Evolutionary conservation across 495 filamentous ascomycete genomes (phyloP).

Genomic region (Parathielavia appendiculata): DNA sequence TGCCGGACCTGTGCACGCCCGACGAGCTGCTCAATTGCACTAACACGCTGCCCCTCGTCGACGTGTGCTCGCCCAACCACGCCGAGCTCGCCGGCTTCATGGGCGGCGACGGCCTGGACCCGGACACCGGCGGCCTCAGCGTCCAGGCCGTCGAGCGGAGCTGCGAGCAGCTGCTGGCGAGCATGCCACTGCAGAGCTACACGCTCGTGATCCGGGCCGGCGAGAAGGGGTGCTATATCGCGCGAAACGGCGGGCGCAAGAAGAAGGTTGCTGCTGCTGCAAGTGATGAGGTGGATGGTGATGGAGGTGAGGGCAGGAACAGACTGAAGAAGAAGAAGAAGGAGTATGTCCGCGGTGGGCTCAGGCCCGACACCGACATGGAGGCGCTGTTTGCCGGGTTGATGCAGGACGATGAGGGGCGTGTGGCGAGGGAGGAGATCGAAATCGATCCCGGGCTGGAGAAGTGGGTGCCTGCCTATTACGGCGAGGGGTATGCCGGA

Average conservation of each 20-base stretch:
- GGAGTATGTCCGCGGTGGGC: conserved; percentile 40
- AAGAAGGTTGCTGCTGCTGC: conserved; percentile 29
- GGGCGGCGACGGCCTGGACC: conserved; percentile 47
- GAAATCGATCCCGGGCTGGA: conserved; percentile 51
- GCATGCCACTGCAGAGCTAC: conserved; percentile 51
- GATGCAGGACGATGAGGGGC: conserved; percentile 45
- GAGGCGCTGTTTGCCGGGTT: conserved; percentile 48
- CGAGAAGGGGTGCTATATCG: conserved; percentile 48
- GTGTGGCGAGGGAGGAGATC: conserved; percentile 55
- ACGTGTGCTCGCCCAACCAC: conserved; percentile 87
- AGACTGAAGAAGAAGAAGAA: conserved; percentile 33
- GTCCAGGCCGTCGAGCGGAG: conserved; percentile 45
- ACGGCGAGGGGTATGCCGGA: conserved; percentile 32
- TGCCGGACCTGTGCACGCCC: conserved; percentile 79
- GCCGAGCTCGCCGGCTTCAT: conserved; percentile 78
- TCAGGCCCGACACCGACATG: conserved; percentile 51
- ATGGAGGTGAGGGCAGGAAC: background rate
- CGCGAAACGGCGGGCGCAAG: conserved; percentile 48
- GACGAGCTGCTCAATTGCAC: conserved; percentile 68
- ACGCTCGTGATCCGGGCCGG: conserved; percentile 51
- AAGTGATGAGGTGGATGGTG: conserved; percentile 15
- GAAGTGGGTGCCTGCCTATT: conserved; percentile 54
- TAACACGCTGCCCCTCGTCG: conserved; percentile 64
- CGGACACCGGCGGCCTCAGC: conserved; percentile 49
- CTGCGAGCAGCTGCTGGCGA: conserved; percentile 48